Conservation (phyloP, 306 rosid genomes). For the Cicer bijugum region DNA sequence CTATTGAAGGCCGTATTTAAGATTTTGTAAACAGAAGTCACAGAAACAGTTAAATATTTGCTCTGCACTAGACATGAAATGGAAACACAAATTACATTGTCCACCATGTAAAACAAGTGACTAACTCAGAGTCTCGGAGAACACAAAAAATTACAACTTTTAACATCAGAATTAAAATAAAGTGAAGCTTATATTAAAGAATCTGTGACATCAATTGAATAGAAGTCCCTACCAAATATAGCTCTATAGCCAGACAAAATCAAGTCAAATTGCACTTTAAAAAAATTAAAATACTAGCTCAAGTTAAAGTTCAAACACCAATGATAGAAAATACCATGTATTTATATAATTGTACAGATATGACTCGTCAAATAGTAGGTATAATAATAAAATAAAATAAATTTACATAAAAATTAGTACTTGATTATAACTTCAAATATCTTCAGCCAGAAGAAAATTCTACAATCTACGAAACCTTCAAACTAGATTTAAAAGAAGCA, state of each 20-base stretch:
- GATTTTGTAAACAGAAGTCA: slow-evolving; percentile 4
- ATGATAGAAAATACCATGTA: slow-evolving; percentile 5
- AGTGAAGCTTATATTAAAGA: slow-evolving; percentile 3
- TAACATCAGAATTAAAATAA: background rate
- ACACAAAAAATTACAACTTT: slow-evolving; percentile 26
- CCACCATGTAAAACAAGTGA: slow-evolving; percentile 11
- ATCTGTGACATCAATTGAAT: background rate
- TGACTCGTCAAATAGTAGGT: background rate
- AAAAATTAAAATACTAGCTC: background rate
- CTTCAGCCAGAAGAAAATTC: background rate
- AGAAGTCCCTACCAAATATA: slow-evolving; percentile 15
- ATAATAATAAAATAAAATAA: background rate
- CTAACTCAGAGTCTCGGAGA: background rate
- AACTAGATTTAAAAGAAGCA: slow-evolving; percentile 2
- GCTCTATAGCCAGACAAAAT: slow-evolving; percentile 11
- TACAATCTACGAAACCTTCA: background rate
- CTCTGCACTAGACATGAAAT: slow-evolving; percentile 10
- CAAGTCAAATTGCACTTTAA: slow-evolving; percentile 2
- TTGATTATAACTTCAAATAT: slow-evolving; percentile 27
- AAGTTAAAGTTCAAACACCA: background rate
- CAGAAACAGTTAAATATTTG: slow-evolving; percentile 21
- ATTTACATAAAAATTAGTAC: background rate
- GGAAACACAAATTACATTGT: slow-evolving; percentile 13
- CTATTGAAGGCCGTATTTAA: background rate
- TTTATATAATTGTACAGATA: background rate